Evolutionary conservation across 179 eudicot genomes (phyloP).

Genomic region (Silene vulgaris): DNA sequence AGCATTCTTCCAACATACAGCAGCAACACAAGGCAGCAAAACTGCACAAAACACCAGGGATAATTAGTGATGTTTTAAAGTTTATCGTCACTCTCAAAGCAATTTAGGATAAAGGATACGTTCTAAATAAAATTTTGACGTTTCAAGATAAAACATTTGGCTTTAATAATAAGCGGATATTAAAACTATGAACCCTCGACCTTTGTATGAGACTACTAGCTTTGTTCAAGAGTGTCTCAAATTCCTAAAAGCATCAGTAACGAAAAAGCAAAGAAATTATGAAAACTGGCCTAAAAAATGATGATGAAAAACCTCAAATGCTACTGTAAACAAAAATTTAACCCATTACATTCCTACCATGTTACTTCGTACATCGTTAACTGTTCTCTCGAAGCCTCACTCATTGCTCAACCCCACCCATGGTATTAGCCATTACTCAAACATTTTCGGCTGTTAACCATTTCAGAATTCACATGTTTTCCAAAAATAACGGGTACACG

Average conservation of each 20-base stretch:
- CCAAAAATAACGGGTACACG: no score
- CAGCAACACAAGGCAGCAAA: constrained; percentile 66
- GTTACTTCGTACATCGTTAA: no score
- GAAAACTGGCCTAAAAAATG: not conserved
- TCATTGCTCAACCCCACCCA: no score
- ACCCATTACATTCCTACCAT: no score
- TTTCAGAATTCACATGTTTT: no score
- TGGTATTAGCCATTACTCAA: no score
- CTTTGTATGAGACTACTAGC: not conserved
- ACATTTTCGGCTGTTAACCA: no score
- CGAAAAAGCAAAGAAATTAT: not conserved
- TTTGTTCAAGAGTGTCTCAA: not conserved
- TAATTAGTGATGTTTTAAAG: not conserved
- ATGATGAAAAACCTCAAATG: not conserved
- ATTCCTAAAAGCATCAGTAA: not conserved
- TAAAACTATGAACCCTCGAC: not conserved
- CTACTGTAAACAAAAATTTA: no score
- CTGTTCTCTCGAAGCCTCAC: no score
- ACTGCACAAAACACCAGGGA: constrained; percentile 33
- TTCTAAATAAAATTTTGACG: not conserved
- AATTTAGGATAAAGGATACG: not conserved
- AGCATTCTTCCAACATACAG: constrained; percentile 60
- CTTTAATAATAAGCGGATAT: not conserved
- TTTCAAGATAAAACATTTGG: not conserved
- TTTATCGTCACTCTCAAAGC: not conserved